phyloP scores from a whole-genome alignment of 2,329 filamentous ascomycete genomes.

The Aspergillus aculeatus region DNA sequence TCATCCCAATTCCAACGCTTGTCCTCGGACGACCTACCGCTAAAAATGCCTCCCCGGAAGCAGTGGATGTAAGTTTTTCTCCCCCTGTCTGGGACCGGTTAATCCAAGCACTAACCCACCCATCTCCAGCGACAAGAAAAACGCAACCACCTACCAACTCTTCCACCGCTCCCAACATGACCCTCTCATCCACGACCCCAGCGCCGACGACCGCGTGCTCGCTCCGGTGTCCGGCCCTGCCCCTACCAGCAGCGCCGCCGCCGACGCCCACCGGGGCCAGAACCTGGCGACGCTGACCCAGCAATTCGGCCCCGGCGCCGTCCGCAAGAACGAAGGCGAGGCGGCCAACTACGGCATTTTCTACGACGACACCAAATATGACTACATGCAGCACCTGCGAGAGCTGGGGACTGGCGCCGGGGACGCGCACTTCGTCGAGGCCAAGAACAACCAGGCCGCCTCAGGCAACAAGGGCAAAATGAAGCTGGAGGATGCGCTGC shows the following conservation, averaged over 20 bases:
- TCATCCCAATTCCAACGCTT: not conserved
- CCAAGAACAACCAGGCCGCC: slow-evolving; percentile 52
- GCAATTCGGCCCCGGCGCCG: slow-evolving; percentile 65
- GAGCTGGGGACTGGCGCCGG: slow-evolving; percentile 72
- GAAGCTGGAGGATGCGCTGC: slow-evolving; percentile 83
- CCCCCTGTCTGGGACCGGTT: not conserved
- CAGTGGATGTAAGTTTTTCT: slow-evolving; percentile 66
- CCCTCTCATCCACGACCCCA: slow-evolving; percentile 88
- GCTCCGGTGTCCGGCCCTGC: slow-evolving; percentile 59
- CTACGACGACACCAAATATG: slow-evolving; percentile 92
- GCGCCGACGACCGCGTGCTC: slow-evolving; percentile 86
- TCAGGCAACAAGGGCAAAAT: slow-evolving; percentile 67
- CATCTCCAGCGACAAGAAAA: slow-evolving; percentile 74
- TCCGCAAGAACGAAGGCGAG: slow-evolving; percentile 91
- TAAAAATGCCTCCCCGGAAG: slow-evolving; percentile 69
- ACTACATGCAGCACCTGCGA: slow-evolving; percentile 98
- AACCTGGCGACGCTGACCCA: slow-evolving; percentile 74
- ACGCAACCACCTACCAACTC: slow-evolving; percentile 86
- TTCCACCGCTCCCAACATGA: slow-evolving; percentile 97
- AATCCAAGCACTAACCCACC: slow-evolving; percentile 11
- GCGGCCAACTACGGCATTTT: slow-evolving; percentile 91
- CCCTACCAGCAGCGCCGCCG: slow-evolving; percentile 18
- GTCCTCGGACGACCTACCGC: not conserved
- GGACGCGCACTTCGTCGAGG: slow-evolving; percentile 80
- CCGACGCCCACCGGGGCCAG: slow-evolving; percentile 49